Evolutionary conservation across 2,329 filamentous ascomycete genomes (phyloP).

Genomic region (Alternaria metachromatica): DNA sequence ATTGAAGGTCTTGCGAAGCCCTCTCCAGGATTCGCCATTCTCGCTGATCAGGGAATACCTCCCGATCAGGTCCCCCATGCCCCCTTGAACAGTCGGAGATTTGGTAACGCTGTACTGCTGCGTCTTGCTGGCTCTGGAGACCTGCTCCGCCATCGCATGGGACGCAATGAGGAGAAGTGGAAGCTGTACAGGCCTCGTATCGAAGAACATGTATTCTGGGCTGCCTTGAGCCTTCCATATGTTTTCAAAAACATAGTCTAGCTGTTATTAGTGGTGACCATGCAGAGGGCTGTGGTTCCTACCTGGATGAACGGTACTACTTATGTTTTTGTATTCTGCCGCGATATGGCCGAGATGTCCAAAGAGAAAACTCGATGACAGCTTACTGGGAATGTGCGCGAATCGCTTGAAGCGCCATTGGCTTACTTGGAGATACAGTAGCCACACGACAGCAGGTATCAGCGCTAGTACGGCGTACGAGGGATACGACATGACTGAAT

Average conservation of each 20-base stretch:
- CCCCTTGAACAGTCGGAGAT: constrained; percentile 39
- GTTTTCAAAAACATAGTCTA: constrained; percentile 45
- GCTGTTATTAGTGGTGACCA: background rate
- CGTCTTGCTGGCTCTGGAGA: constrained; percentile 34
- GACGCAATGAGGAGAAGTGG: constrained; percentile 34
- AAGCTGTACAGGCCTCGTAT: constrained; percentile 41
- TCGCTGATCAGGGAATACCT: constrained; percentile 34
- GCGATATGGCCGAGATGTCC: constrained; percentile 38
- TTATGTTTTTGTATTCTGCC: constrained; percentile 30
- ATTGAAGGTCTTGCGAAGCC: constrained; percentile 45
- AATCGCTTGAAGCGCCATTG: constrained; percentile 39
- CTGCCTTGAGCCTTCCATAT: constrained; percentile 34
- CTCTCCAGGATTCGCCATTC: constrained; percentile 45
- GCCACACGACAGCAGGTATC: constrained; percentile 24
- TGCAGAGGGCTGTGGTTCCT: background rate
- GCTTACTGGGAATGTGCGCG: constrained; percentile 27
- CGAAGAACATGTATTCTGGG: constrained; percentile 38
- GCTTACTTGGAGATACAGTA: constrained; percentile 27
- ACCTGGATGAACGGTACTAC: constrained; percentile 39
- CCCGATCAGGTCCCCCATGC: constrained; percentile 33
- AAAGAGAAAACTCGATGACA: constrained; percentile 32
- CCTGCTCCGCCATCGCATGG: constrained; percentile 46
- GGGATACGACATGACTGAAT: constrained; percentile 23
- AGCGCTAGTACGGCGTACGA: constrained; percentile 28
- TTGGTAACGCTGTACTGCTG: constrained; percentile 43